A percentile compares a stretch with the other conserved stretches of the same genome.
Evolutionary conservation across 805 yeast genomes (phyloP).

Genomic region (Huiozyma naganishii): DNA sequence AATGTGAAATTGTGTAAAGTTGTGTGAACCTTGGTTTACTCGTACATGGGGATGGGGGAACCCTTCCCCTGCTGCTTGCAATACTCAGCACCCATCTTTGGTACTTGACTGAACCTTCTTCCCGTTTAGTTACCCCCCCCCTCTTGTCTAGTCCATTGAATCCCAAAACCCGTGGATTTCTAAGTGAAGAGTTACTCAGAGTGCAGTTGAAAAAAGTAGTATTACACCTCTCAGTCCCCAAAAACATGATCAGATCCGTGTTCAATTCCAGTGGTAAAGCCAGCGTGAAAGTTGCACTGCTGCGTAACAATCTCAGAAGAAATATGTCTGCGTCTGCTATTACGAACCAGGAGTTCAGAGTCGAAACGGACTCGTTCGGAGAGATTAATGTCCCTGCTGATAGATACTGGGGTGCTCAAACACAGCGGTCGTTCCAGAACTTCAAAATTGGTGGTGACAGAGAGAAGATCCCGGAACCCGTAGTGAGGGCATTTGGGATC

Average conservation of each 20-base stretch:
- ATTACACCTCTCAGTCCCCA: no score
- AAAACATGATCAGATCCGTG: not conserved
- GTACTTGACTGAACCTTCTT: no score
- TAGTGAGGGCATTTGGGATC: constrained; percentile 84
- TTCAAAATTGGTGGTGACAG: constrained; percentile 91
- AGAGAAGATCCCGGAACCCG: constrained; percentile 85
- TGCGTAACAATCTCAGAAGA: not conserved
- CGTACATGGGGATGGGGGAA: no score
- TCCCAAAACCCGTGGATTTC: no score
- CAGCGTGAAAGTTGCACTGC: not conserved
- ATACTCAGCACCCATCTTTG: no score
- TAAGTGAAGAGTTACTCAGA: no score
- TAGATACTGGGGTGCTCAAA: constrained; percentile 97
- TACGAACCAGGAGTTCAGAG: constrained; percentile 31
- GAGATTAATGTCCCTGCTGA: constrained; percentile 82
- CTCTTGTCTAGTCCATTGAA: no score
- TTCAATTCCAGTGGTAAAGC: not conserved
- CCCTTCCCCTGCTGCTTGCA: no score
- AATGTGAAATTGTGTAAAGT: no score
- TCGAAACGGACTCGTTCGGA: constrained; percentile 93
- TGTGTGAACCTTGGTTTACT: no score
- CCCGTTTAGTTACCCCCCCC: no score
- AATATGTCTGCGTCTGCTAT: not conserved
- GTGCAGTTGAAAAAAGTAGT: no score
- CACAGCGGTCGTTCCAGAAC: constrained; percentile 85